Evolutionary conservation across 306 rosid genomes (phyloP), one percentile per base, ranked within the genome.

Genomic region (Pachyrhizus erosus): DNA sequence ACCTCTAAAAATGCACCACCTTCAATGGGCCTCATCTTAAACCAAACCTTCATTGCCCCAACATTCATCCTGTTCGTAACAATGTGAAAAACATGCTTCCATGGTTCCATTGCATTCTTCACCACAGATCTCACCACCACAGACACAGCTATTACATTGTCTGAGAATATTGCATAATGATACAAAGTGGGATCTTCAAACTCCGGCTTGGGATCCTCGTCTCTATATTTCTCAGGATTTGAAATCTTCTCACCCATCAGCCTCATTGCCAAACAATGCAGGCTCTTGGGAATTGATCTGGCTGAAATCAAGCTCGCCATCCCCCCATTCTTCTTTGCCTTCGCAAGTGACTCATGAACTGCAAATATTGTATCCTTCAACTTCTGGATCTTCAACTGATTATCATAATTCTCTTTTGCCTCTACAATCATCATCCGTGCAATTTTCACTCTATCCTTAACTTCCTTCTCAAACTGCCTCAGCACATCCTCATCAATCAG

Each of bases 41-140:
- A 96, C 99, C 99, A 96, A 61, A 96, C 98, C 87, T 93, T 96
- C 98, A 92, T 96, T 23, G 99, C 98, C 15, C 93, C 99, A 86
- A 96, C 90, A 87, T 93, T 92, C 99, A 96, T 96, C 91, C 92
- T 90, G 78, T 93, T 96, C 0, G 99, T 90, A 78, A 96, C 98
- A 11, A 96, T 82, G 70, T 96, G 99, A 81, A 96, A 88, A 80
- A 93, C 98, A 89, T 96, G 99, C 85, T 89, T 93, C 97, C 94
- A 93, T 43, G 99, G 99, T 84, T 96, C 99, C 14, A 2, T 37
- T 24, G 99, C 97, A 81, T 93, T 96, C 86, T 89, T 92, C 74
- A 96, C 97, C 82, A 89, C 93, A 51, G 99, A 96, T 84, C 96
- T 88, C 82, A 96, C 92, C 79, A 92, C 98, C 76, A 96, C 99